These are phyloP conservation scores for Phaeolepiota aurea DNA, from an alignment of 768 basidiomycete genomes.

Conservation along the genomic window DNA sequence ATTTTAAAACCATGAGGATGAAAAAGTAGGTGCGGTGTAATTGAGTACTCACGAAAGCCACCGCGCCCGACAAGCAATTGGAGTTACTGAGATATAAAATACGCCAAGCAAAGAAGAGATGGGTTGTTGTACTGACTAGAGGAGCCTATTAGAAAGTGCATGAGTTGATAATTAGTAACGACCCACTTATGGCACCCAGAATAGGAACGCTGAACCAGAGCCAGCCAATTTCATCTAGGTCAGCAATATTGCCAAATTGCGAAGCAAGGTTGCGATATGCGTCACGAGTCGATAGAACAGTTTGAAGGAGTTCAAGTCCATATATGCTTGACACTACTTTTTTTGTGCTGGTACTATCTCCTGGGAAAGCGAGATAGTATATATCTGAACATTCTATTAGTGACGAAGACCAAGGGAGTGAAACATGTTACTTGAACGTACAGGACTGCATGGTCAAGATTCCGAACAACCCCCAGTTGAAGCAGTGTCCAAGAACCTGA, in stretches of 20 bases:
- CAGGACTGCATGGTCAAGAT: slow-evolving; percentile 14
- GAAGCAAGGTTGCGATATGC: slow-evolving; percentile 16
- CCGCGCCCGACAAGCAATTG: slow-evolving; percentile 3
- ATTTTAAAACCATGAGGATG: background rate
- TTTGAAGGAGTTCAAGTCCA: slow-evolving; percentile 11
- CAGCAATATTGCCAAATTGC: slow-evolving; percentile 15
- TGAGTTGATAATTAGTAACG: background rate
- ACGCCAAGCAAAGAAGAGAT: slow-evolving; percentile 13
- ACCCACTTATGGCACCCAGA: slow-evolving; percentile 13
- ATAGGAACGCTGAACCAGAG: slow-evolving; percentile 18
- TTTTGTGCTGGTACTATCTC: slow-evolving; percentile 13
- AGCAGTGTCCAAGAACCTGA: slow-evolving; percentile 11
- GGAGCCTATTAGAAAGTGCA: background rate
- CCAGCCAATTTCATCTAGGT: slow-evolving; percentile 11
- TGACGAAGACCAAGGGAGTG: background rate
- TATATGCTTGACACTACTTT: slow-evolving; percentile 11
- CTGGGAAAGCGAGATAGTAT: slow-evolving; percentile 19
- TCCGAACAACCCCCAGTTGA: slow-evolving; percentile 12
- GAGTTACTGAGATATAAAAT: slow-evolving; percentile 7
- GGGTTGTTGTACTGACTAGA: slow-evolving; percentile 11
- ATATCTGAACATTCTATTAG: slow-evolving; percentile 9
- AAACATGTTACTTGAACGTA: slow-evolving; percentile 8
- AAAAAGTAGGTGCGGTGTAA: too few species aligned
- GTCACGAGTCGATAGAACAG: slow-evolving; percentile 12
- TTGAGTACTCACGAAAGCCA: slow-evolving; percentile 5